Evolutionary conservation across 208 protist species (phyloP), one percentile per base, ranked within the genome.

Genomic region (Kentomonas sorsogonicus): DNA sequence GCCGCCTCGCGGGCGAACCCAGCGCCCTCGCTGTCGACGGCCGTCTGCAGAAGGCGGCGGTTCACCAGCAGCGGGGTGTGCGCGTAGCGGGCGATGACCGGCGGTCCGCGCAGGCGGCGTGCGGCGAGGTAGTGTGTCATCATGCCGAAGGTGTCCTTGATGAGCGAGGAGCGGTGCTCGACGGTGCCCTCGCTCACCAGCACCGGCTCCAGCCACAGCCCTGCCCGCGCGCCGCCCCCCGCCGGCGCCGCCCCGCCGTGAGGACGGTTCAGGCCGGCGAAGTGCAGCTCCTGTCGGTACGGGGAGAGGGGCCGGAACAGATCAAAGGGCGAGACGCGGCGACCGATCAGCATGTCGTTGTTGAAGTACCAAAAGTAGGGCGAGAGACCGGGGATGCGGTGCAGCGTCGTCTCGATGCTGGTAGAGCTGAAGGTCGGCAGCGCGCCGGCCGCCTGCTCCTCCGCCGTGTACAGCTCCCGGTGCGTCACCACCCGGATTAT

Each of bases 311-410:
- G 71, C 15, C 76, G 58, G 40, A 83, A 75, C 15, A 76, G 57
- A 48, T 83, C 76, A 25, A 83, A 76, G 22, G 76, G 23, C 0
- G 71, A 79, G 20, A 83, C 27, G 16, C 27, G 56, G 0, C 67
- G 66, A 22, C 71, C 68, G 1, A 77, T 18, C 4, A 83, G 43
- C 71, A 78, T 78, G 60, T 83, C 75, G 25, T 83, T 83, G 48
- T 69, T 68, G 27, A 75, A 60, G 67, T 83, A 78, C 40, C 69
- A 29, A 29, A 72, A 77, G 47, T 72, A 83, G 26, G 71, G 75
- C 4, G 71, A 73, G 23, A 77, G 40, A 27, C 48, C 54, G 0
- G 66, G 70, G 7, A 83, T 74, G 25, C 70, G 75, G 53, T 83
- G 66, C 33, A 77, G 54, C 18, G 45, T 50, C 1, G 71, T 69